Base-by-base conservation (phyloP, 1,139 yeast species). In the Yamadazyma mexicana region DNA sequence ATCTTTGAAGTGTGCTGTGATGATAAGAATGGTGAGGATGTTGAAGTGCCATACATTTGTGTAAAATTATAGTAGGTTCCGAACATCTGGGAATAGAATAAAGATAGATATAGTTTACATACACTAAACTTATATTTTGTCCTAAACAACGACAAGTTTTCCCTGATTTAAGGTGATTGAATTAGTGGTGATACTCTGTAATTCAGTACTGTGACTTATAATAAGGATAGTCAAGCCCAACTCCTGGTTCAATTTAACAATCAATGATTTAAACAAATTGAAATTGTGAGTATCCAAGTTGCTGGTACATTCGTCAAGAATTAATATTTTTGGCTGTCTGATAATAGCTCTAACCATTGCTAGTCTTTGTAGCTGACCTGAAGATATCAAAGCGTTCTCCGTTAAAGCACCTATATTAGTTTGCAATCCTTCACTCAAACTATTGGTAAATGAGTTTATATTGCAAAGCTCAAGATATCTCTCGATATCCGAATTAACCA, bases 1-100 rank as follows among this genome's bases (percentile, higher is more conserved):
- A 82, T 91, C 43, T 77, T 94, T 46, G 98, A 92, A 64, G 77
- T 92, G 32, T 88, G 96, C 59, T 87, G 94, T 45, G 98, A 92
- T 56, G 98, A 92, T 59, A 73, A 80, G 56, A 77, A 83, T 38
- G 99, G 94, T 30, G 97, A 92, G 59, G 98, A 94, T 61, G 96
- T 89, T 18, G 98, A 91, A 55, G 88, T 89, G 48, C 98, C 98
- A 30, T 88, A 79, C 59, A 78, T 89, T 44, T 47, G 51, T 39
- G 50, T 49, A 5, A 43, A 40, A 14, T 39, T 49, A 24, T 20
- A 40, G 18, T 34, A 33, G 34, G 11, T 20, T 11, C 28, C 29
- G n/a, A 8, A 10, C 25, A 23, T 8, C n/a, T n/a, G n/a, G n/a
- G n/a, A n/a, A n/a, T n/a, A n/a, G 22, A 8, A 20, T 6, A 20